Evolutionary conservation across 108 stramenopile species (phyloP), one percentile per base, ranked within the genome.

Genomic region (Cyclotella baltica): DNA sequence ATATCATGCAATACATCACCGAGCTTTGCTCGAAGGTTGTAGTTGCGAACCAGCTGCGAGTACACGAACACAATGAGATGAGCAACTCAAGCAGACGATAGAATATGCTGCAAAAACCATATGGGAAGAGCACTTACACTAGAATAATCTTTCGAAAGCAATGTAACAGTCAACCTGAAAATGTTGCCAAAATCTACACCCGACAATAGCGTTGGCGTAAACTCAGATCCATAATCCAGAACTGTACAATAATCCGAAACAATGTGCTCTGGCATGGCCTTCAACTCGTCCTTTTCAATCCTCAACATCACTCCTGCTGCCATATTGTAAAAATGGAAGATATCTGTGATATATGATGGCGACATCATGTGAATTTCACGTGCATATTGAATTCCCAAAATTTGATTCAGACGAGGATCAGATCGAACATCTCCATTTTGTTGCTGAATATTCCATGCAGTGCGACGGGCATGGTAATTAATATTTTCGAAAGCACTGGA

Each of bases 1-100:
- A 93, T 73, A 57, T 95, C 89, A 83, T 96, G 90, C 51, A 98
- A 76, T 15, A 93, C 92, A 83, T 97, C 93, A 5, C 96, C 98
- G n/a, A 98, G 81, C 59, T 87, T 94, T 25, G 97, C 98, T n/a
- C 97, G 89, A 15, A 97, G 83, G 73, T 98, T 97, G 84, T 96
- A 96, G 76, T 94, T 96, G 16, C 89, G 86, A 29, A 97, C 93
- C 63, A 91, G 85, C 88, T 88, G 62, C 22, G 29, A 51, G 46
- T 20, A 70, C 40, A 29, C 57, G 28, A 35, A 33, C 37, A 28
- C 36, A 66, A 56, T 18, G 47, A 22, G 19, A 27, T 56, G 10
- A 23, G 48, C 16, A 16, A 57, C 31, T 35, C 40, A n/a, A n/a
- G n/a, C n/a, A n/a, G n/a, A n/a, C n/a, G n/a, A n/a, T n/a, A n/a